Evolutionary conservation across 2,329 filamentous ascomycete species (phyloP).

Genomic region (Septoria petroselini): DNA sequence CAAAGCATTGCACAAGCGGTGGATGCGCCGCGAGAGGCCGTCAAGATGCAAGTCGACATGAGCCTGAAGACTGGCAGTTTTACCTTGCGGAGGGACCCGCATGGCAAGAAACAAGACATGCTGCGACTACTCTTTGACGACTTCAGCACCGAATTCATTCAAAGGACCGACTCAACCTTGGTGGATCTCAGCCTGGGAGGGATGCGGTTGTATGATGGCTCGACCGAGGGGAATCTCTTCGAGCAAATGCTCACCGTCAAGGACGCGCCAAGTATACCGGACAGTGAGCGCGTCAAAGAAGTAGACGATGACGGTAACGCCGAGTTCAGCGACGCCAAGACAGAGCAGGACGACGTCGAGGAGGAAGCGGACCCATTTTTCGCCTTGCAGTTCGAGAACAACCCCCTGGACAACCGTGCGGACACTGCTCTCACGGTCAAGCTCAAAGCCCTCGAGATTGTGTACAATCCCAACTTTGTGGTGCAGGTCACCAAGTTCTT

Average conservation of each 20-base stretch:
- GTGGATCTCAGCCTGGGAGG: slow-evolving; percentile 87
- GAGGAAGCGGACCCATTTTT: slow-evolving; percentile 78
- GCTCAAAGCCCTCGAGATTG: slow-evolving; percentile 90
- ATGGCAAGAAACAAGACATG: slow-evolving; percentile 74
- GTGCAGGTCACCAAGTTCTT: slow-evolving; percentile 93
- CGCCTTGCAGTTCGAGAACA: slow-evolving; percentile 86
- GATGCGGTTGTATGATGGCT: slow-evolving; percentile 91
- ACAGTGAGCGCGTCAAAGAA: slow-evolving; percentile 50
- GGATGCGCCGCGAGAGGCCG: slow-evolving; percentile 82
- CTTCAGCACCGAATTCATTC: slow-evolving; percentile 84
- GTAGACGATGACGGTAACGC: slow-evolving; percentile 48
- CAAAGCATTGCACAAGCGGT: slow-evolving; percentile 81
- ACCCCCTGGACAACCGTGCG: slow-evolving; percentile 86
- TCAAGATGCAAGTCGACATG: slow-evolving; percentile 90
- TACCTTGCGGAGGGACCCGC: slow-evolving; percentile 80
- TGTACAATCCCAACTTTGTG: slow-evolving; percentile 94
- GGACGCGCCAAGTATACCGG: slow-evolving; percentile 64
- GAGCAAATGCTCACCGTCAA: slow-evolving; percentile 96
- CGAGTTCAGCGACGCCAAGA: slow-evolving; percentile 44
- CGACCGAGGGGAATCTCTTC: slow-evolving; percentile 84
- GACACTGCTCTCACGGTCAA: slow-evolving; percentile 89
- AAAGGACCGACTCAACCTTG: slow-evolving; percentile 86
- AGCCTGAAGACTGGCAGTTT: slow-evolving; percentile 96
- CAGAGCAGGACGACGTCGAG: slow-evolving; percentile 45
- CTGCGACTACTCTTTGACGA: slow-evolving; percentile 91